Percentiles rank a stretch among this genome's conserved stretches.
Evolutionary conservation across 1,139 yeast species (phyloP).

Genomic region (Hanseniaspora sp.): DNA sequence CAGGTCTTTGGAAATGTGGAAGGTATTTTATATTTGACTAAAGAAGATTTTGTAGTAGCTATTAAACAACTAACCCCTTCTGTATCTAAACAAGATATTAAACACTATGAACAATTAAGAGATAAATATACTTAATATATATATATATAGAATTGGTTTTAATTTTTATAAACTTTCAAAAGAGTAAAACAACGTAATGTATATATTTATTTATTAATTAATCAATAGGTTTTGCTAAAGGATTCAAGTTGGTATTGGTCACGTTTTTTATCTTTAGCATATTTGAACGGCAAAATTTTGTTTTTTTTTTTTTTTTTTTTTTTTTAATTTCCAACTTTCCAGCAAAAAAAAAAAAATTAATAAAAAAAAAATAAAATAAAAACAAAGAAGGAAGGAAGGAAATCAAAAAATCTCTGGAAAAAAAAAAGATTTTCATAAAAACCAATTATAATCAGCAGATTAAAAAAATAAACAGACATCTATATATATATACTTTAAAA

Average conservation of each 20-base stretch:
- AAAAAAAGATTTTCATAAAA: background rate
- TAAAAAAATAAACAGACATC: background rate
- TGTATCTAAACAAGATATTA: conserved; percentile 76
- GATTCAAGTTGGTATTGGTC: no score
- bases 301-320: no score
- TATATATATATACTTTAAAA: background rate
- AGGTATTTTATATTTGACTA: conserved; percentile 46
- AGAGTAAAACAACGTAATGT: no score
- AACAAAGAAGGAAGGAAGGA: no score
- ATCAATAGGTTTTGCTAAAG: no score
- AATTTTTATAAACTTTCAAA: no score
- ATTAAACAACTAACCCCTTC: conserved; percentile 64
- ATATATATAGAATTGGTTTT: no score
- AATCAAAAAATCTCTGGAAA: background rate
- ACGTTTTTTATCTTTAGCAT: no score
- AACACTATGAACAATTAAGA: conserved; percentile 67
- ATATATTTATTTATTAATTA: no score
- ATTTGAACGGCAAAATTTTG: no score
- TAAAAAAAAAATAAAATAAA: background rate
- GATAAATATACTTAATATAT: conserved; percentile 51
- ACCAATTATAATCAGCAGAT: background rate
- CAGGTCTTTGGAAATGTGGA: conserved; percentile 88
- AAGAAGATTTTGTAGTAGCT: conserved; percentile 67
- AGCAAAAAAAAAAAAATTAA: background rate
- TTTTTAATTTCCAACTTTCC: no score